A percentile compares a stretch with the other conserved stretches of the same genome.
Conservation (phyloP, 345 rosid species). For the Carallia pectinifolia region DNA sequence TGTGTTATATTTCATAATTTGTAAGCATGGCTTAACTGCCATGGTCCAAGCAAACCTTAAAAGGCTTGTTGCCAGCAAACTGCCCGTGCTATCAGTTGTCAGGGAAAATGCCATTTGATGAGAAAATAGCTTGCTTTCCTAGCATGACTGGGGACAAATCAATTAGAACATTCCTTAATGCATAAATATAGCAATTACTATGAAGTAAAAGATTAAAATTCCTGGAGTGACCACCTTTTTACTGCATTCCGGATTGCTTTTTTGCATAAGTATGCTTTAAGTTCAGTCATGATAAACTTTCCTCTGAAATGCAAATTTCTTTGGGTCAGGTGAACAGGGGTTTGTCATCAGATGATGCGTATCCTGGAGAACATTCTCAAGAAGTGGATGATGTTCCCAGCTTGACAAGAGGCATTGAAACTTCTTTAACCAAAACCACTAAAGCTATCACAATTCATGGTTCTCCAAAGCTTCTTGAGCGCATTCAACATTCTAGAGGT, state of each 20-base stretch:
- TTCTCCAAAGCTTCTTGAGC: conserved; percentile 25
- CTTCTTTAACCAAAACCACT: conserved; percentile 22
- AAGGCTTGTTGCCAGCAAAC: not conserved
- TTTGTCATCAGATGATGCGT: conserved; percentile 11
- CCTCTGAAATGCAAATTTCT: conserved; percentile 10
- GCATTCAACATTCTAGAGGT: conserved; percentile 13
- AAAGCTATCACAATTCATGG: conserved; percentile 6
- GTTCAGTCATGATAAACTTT: not conserved
- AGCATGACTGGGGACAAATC: not conserved
- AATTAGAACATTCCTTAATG: not conserved
- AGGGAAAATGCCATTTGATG: not conserved
- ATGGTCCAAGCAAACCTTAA: not conserved
- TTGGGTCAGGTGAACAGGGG: conserved; percentile 26
- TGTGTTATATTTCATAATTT: not conserved
- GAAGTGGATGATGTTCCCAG: conserved; percentile 26
- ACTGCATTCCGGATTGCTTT: too few species aligned
- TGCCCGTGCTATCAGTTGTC: too few species aligned
- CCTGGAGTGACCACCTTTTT: too few species aligned
- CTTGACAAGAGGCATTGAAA: conserved; percentile 24
- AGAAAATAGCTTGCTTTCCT: not conserved
- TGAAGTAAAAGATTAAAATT: too few species aligned
- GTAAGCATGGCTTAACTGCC: not conserved
- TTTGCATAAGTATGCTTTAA: not conserved
- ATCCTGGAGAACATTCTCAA: conserved; percentile 22
- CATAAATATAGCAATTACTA: not conserved